Conservation (phyloP, 108 stramenopile genomes). For the Aurantiochytrium sp. region DNA sequence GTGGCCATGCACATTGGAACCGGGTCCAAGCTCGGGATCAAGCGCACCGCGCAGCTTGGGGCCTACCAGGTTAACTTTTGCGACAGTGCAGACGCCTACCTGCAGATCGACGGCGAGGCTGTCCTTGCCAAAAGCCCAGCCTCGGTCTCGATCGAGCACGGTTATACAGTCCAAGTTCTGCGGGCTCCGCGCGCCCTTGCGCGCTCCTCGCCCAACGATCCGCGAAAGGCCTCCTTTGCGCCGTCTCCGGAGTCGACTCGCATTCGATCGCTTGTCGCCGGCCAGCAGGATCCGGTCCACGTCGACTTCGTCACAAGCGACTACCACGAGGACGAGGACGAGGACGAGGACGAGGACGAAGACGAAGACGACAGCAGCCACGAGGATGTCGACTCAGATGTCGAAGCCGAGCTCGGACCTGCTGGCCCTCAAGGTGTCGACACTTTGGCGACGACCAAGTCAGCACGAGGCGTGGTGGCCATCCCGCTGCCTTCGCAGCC, state of each 20-base stretch:
- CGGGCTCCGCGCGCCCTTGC: not conserved
- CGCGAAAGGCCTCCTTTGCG: not conserved
- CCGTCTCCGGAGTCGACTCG: not conserved
- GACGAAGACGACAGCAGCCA: not conserved
- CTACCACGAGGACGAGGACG: not conserved
- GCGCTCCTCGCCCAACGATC: not conserved
- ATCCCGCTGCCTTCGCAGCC: too few species aligned
- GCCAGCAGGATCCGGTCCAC: not conserved
- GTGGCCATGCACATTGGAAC: not conserved
- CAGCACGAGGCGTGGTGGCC: too few species aligned
- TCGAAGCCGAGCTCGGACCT: not conserved
- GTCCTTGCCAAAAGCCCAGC: not conserved
- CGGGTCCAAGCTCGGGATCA: not conserved
- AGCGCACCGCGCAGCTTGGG: not conserved
- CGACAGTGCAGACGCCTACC: not conserved
- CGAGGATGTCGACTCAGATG: not conserved
- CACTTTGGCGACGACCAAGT: too few species aligned
- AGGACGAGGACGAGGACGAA: not conserved
- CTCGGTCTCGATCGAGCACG: not conserved
- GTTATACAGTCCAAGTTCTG: not conserved
- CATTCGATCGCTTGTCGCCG: not conserved
- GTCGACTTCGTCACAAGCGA: not conserved
- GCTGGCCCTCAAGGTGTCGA: too few species aligned
- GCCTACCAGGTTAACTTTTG: not conserved
- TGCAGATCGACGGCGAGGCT: conserved; percentile 23